A percentile compares a stretch with the other conserved stretches of the same genome.
Evolutionary conservation across 441 rosid genomes (phyloP).

Genomic region (Arabidopsis hybrid): DNA sequence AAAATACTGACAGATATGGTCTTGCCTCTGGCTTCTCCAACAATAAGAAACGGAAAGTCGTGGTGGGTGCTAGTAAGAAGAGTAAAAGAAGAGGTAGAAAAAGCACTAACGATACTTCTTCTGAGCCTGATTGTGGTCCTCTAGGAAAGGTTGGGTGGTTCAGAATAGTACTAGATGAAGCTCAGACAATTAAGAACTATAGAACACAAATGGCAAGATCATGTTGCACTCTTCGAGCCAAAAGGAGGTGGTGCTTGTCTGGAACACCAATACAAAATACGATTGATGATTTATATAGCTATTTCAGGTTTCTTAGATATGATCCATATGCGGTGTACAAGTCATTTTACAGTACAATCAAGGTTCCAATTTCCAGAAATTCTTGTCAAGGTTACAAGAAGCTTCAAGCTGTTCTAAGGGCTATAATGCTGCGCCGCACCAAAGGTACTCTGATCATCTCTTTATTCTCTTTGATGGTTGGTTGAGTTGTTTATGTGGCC

Average conservation of each 20-base stretch:
- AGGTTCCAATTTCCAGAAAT: conserved; percentile 78
- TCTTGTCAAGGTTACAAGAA: conserved; percentile 86
- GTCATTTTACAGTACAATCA: conserved; percentile 69
- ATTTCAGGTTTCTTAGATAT: conserved; percentile 91
- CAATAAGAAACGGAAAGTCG: conserved; percentile 62
- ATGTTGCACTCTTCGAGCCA: conserved; percentile 93
- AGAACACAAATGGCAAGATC: conserved; percentile 96
- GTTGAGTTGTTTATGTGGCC: conserved; percentile 24
- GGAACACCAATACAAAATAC: conserved; percentile 98
- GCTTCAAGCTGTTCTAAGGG: conserved; percentile 91
- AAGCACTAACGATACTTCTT: conserved; percentile 56
- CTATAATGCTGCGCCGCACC: conserved; percentile 96
- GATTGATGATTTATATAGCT: conserved; percentile 91
- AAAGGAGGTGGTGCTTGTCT: conserved; percentile 96
- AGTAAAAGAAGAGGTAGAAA: conserved; percentile 73
- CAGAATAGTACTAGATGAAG: conserved; percentile 95
- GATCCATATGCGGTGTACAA: conserved; percentile 84
- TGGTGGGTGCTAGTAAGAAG: conserved; percentile 58
- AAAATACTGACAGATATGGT: conserved; percentile 61
- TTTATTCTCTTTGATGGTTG: conserved; percentile 22
- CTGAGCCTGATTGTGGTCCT: conserved; percentile 69
- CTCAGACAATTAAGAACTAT: conserved; percentile 97
- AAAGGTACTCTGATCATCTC: conserved; percentile 64
- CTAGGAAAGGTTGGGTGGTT: conserved; percentile 86
- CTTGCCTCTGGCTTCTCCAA: conserved; percentile 61